Conservation (phyloP, 805 yeast species). For the Yarrowia sp. region DNA sequence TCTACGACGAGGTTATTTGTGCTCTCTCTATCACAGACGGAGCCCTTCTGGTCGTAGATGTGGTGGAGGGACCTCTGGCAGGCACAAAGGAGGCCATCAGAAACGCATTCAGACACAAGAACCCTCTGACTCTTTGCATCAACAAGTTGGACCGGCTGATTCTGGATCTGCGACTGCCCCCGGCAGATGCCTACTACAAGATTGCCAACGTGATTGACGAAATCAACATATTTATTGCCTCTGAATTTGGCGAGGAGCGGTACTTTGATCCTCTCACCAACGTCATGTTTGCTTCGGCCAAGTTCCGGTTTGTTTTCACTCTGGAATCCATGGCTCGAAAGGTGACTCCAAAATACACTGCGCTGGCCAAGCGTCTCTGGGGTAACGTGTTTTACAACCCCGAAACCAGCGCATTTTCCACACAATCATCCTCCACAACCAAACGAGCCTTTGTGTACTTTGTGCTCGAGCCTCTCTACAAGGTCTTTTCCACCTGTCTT, state of each 20-base stretch:
- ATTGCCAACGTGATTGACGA: constrained; percentile 57
- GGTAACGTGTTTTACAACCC: constrained; percentile 61
- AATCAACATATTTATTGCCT: constrained; percentile 53
- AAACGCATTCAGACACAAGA: constrained; percentile 48
- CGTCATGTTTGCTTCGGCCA: constrained; percentile 71
- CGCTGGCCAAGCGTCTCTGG: constrained; percentile 64
- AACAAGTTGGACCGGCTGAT: constrained; percentile 86
- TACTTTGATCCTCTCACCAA: constrained; percentile 57
- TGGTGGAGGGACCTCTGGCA: constrained; percentile 74
- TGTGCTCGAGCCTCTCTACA: constrained; percentile 46
- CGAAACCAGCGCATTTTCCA: constrained; percentile 45
- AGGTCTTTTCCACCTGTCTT: neutral
- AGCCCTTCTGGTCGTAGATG: constrained; percentile 70
- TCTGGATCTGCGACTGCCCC: constrained; percentile 72
- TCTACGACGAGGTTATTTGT: constrained; percentile 66
- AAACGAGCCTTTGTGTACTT: constrained; percentile 55
- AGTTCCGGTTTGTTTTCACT: constrained; percentile 61
- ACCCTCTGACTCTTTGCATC: constrained; percentile 58
- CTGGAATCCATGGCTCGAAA: constrained; percentile 57
- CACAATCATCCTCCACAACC: constrained; percentile 31
- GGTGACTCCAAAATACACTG: constrained; percentile 37
- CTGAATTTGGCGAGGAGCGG: constrained; percentile 20
- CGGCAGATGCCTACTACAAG: constrained; percentile 68
- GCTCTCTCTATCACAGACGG: constrained; percentile 62
- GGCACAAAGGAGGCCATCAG: constrained; percentile 50